Evolutionary conservation across 108 stramenopile genomes (phyloP).

Genomic region (Skeletonema costatum): DNA sequence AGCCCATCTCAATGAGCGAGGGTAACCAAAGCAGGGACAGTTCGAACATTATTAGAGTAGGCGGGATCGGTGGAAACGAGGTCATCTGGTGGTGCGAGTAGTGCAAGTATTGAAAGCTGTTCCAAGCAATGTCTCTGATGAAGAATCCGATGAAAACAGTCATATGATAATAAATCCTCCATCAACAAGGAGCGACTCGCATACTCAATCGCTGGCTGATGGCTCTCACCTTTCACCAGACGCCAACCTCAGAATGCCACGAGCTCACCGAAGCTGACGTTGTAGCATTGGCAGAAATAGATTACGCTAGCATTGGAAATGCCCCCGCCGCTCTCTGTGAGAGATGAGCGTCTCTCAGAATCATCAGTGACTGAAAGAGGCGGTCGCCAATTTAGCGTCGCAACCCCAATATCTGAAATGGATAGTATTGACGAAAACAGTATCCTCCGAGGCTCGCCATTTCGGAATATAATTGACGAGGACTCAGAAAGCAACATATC

Average conservation of each 20-base stretch:
- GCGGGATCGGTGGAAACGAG: neutral
- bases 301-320: conserved; percentile 37
- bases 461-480: neutral
- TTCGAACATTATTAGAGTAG: conserved; percentile 19
- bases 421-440: conserved; percentile 13
- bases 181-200: conserved; percentile 6
- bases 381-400: conserved; percentile 2
- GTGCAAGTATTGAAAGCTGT: conserved; percentile 15
- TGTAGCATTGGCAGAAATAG: conserved; percentile 35
- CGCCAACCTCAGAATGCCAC: conserved; percentile 3
- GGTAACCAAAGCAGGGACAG: conserved; percentile 7
- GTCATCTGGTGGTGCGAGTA: conserved; percentile 7
- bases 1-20: neutral
- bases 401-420: conserved; percentile 10
- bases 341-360: conserved; percentile 35
- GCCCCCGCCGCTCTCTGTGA: conserved; percentile 26
- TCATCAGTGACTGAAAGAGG: conserved; percentile 28
- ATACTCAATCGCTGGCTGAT: neutral
- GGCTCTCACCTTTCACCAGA: conserved; percentile 7
- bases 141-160: conserved; percentile 3
- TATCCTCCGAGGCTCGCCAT: neutral
- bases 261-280: conserved; percentile 29
- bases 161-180: conserved; percentile 8
- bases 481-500: neutral
- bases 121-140: conserved; percentile 11